Conservation (phyloP, 2,329 filamentous ascomycete genomes). For the Diaporthe humulicola region DNA sequence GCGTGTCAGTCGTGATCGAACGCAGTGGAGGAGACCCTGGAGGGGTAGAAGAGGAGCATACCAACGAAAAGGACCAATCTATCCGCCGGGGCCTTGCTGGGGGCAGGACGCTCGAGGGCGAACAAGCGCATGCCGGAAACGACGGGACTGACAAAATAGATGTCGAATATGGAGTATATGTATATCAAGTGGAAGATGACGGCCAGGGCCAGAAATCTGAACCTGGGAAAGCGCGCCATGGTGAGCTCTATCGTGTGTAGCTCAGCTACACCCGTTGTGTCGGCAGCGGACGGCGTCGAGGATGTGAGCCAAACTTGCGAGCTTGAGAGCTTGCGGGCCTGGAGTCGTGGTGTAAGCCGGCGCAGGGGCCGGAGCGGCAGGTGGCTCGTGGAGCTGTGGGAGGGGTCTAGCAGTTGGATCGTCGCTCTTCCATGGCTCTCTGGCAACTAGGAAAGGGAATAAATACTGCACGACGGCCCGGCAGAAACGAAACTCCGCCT, state of each 20-base stretch:
- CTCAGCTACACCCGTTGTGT: constrained; percentile 33
- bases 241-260: constrained; percentile 30
- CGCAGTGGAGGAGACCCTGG: neutral
- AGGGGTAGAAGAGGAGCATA: constrained; percentile 52
- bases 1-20: constrained; percentile 1
- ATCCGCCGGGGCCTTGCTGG: constrained; percentile 82
- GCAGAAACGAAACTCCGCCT: neutral
- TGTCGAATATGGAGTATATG: constrained; percentile 96
- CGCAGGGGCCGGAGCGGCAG: neutral
- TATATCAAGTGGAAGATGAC: constrained; percentile 95
- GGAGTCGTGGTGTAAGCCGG: constrained; percentile 12
- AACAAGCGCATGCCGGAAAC: constrained; percentile 94
- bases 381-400: constrained; percentile 22
- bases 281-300: neutral
- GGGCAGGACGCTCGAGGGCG: constrained; percentile 71
- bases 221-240: constrained; percentile 73
- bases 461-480: neutral
- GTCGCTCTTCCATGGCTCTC: constrained; percentile 35
- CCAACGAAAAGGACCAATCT: constrained; percentile 94
- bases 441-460: neutral
- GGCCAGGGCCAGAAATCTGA: constrained; percentile 88
- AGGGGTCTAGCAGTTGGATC: constrained; percentile 16
- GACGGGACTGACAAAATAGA: constrained; percentile 98
- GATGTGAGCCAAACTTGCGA: neutral
- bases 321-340: neutral